These are phyloP conservation scores for Skeletonema marinoi DNA, from an alignment of 108 stramenopile species.

Conservation along the genomic window DNA sequence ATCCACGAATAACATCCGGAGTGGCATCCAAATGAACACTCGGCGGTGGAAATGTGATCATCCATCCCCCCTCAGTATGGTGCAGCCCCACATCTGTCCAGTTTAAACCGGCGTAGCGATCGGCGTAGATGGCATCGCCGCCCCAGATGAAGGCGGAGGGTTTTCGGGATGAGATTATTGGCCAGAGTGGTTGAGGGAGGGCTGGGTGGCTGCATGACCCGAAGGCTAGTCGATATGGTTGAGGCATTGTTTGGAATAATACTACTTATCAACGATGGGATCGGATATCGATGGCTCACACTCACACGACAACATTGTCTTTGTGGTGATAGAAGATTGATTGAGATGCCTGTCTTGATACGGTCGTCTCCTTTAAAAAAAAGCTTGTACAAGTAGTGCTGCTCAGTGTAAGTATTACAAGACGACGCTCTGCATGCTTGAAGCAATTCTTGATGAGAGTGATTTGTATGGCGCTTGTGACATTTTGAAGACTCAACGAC, in stretches of 20 bases:
- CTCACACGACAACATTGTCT: no score
- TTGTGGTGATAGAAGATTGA: no score
- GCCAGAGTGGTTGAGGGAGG: constrained; percentile 77
- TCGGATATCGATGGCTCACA: no score
- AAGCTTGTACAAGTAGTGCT: no score
- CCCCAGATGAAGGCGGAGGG: constrained; percentile 84
- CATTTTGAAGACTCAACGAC: no score
- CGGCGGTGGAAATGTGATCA: constrained; percentile 55
- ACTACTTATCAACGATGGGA: no score
- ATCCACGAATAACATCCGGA: constrained; percentile 47
- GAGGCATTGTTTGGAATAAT: neutral
- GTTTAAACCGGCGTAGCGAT: constrained; percentile 26
- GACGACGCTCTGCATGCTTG: no score
- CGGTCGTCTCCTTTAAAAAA: no score
- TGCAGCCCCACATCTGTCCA: constrained; percentile 27
- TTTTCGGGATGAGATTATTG: constrained; percentile 54
- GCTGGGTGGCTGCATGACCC: constrained; percentile 81
- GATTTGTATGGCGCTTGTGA: no score
- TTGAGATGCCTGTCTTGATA: no score
- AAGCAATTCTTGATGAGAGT: no score
- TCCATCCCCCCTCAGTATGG: constrained; percentile 15
- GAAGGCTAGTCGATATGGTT: constrained; percentile 55
- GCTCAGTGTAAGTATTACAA: no score
- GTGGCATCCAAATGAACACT: constrained; percentile 46
- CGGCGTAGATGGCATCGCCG: constrained; percentile 87